These are phyloP conservation scores for Pestalotiopsis sp. DNA, from an alignment of 2,329 filamentous ascomycete species.

Conservation along the genomic window DNA sequence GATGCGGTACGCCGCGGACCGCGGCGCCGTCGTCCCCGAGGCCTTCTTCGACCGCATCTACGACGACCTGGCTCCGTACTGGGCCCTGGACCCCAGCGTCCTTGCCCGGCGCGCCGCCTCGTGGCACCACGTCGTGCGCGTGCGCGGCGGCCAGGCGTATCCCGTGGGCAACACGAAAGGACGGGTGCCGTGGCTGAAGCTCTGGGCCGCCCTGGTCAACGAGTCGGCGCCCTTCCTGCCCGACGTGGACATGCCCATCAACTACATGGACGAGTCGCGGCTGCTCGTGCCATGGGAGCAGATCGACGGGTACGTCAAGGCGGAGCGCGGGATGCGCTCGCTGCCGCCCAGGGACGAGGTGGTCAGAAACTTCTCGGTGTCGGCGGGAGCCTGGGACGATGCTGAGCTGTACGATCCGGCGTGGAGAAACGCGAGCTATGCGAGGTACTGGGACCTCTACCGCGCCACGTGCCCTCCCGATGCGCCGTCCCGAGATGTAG, in stretches of 20 bases:
- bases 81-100: conserved; percentile 52
- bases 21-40: conserved; percentile 60
- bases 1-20: conserved; percentile 56
- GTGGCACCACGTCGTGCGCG: conserved; percentile 50
- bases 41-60: conserved; percentile 69
- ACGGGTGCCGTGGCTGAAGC: conserved; percentile 47
- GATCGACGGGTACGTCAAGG: conserved; percentile 45
- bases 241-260: conserved; percentile 59
- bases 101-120: conserved; percentile 42
- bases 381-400: conserved; percentile 23
- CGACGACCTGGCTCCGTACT: conserved; percentile 64
- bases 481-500: conserved; percentile 33
- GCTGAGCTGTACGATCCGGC: conserved; percentile 32
- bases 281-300: conserved; percentile 56
- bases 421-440: conserved; percentile 33
- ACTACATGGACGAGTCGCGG: conserved; percentile 53
- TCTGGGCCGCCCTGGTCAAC: conserved; percentile 52
- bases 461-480: conserved; percentile 52
- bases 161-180: conserved; percentile 41
- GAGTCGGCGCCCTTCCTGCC: conserved; percentile 55
- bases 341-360: conserved; percentile 39
- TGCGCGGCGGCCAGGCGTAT: conserved; percentile 47
- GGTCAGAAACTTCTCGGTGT: conserved; percentile 40
- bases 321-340: conserved; percentile 40
- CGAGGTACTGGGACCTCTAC: conserved; percentile 53